Percentiles rank a stretch among this genome's conserved stretches.
Evolutionary conservation across 208 protist species (phyloP).

Genomic region (Trypanosoma lewisi): DNA sequence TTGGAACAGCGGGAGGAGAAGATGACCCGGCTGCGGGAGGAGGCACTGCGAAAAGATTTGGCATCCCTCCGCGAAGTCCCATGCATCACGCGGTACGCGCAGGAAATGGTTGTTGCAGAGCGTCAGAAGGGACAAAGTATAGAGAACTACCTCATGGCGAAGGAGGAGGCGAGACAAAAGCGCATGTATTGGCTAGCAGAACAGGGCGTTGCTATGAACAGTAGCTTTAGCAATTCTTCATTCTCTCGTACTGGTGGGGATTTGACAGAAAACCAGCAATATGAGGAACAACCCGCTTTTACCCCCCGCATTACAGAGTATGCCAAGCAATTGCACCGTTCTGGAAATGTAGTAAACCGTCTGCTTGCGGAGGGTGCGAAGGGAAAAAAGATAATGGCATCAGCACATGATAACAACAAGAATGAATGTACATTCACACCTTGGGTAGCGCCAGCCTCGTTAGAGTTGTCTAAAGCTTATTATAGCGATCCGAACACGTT

Average conservation of each 20-base stretch:
- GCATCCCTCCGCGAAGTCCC: slow-evolving; percentile 33
- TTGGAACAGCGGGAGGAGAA: slow-evolving; percentile 38
- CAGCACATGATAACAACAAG: too few relatives aligned
- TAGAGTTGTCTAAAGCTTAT: slow-evolving; percentile 38
- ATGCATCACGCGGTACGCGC: slow-evolving; percentile 56
- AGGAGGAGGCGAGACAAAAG: slow-evolving; percentile 46
- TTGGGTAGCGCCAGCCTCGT: slow-evolving; percentile 36
- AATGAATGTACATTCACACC: slow-evolving; percentile 62
- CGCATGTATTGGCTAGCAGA: slow-evolving; percentile 56
- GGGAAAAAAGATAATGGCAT: background rate
- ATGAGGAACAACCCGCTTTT: slow-evolving; percentile 3
- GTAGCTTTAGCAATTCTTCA: slow-evolving; percentile 11
- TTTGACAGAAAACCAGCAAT: background rate
- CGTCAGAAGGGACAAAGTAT: slow-evolving; percentile 31
- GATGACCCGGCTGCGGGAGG: slow-evolving; percentile 25
- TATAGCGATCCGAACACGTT: slow-evolving; percentile 33
- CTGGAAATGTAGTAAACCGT: slow-evolving; percentile 55
- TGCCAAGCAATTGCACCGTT: slow-evolving; percentile 33
- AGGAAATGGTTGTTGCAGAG: slow-evolving; percentile 30
- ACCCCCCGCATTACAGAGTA: slow-evolving; percentile 42
- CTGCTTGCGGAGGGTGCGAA: slow-evolving; percentile 33
- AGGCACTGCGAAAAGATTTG: slow-evolving; percentile 35
- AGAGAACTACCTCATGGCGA: slow-evolving; percentile 52
- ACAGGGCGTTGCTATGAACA: slow-evolving; percentile 14
- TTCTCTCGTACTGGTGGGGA: slow-evolving; percentile 1